Base-by-base conservation (phyloP, 2,329 filamentous ascomycete species). In the Penicillium griseofulvum region DNA sequence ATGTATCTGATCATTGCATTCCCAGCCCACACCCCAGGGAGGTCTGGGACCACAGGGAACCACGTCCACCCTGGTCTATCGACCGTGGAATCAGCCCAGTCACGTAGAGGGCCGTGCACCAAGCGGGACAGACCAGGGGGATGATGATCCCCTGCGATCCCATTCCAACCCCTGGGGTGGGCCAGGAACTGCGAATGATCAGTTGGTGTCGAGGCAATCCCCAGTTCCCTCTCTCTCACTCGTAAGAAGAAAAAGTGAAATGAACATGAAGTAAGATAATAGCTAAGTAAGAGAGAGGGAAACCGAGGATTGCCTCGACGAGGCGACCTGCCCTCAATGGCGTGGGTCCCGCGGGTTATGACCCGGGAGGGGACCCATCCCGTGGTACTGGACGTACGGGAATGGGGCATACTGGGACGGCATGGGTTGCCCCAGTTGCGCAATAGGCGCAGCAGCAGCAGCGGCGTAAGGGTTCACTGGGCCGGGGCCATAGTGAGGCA, bases 391-490 rank as follows among this genome's bases (percentile, higher is more conserved):
- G 8, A 58, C 55, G 47, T 62, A 65, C 28, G 63, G 63, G 54
- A 71, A 67, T n/a, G 66, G 69, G 7, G 65, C 67, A 52, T 67
- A 73, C 14, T 69, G 55, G 22, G 61, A 45, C 12, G 60, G 57
- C 60, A 59, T 57, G 4, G 53, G 62, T 41, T 60, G 59, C 37
- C 53, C 52, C 46, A 58, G 49, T 34, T 51, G 57, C 43, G 51
- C 56, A 33, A 57, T 53, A 39, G 55, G 52, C 16, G 56, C 52
- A 44, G 48, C 54, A 47, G 55, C 56, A 19, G 57, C 57, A 29
- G 54, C 49, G 12, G 44, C 49, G 22, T 49, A 65, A 16, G 58
- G 60, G 37, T 59, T 62, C 2, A 55, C 51, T 43, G 54, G 54
- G 4, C 47, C 41, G 19, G 17, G 55, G 19, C 51, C 51, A n/a